Evolutionary conservation across 2,329 filamentous ascomycete genomes (phyloP).

Genomic region (Fusarium pseudograminearum): DNA sequence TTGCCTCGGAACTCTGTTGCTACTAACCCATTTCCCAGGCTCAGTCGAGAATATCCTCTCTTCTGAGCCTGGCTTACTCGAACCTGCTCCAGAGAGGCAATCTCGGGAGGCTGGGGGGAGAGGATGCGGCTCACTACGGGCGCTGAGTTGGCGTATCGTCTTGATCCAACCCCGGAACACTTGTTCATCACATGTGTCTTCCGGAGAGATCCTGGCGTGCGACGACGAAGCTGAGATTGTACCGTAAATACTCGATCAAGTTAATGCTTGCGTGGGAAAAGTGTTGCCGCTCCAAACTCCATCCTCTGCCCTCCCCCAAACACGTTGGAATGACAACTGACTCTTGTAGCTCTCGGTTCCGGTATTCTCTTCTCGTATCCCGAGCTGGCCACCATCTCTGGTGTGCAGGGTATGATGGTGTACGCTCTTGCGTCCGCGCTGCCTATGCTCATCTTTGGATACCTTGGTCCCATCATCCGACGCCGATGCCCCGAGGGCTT

Average conservation of each 20-base stretch:
- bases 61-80: conserved; percentile 14
- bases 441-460: conserved; percentile 80
- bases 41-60: neutral
- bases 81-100: conserved; percentile 45
- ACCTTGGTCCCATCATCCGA: conserved; percentile 80
- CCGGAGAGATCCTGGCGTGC: conserved; percentile 57
- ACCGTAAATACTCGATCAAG: conserved; percentile 97
- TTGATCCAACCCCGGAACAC: conserved; percentile 64
- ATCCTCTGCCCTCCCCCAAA: conserved; percentile 45
- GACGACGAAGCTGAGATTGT: conserved; percentile 87
- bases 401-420: conserved; percentile 81
- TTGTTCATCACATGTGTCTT: conserved; percentile 2
- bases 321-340: conserved; percentile 55
- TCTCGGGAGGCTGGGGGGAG: conserved; percentile 49
- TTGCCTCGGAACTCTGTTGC: conserved; percentile 46
- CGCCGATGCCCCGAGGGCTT: conserved; percentile 86
- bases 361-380: conserved; percentile 87
- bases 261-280: conserved; percentile 99
- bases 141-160: conserved; percentile 70
- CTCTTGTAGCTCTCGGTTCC: conserved; percentile 78
- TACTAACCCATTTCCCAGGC: conserved; percentile 39
- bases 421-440: conserved; percentile 80
- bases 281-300: conserved; percentile 83
- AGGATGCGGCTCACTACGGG: conserved; percentile 85
- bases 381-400: conserved; percentile 81